These are phyloP conservation scores for Fusarium sp. DNA, from an alignment of 2,329 filamentous ascomycete genomes.

Conservation along the genomic window DNA sequence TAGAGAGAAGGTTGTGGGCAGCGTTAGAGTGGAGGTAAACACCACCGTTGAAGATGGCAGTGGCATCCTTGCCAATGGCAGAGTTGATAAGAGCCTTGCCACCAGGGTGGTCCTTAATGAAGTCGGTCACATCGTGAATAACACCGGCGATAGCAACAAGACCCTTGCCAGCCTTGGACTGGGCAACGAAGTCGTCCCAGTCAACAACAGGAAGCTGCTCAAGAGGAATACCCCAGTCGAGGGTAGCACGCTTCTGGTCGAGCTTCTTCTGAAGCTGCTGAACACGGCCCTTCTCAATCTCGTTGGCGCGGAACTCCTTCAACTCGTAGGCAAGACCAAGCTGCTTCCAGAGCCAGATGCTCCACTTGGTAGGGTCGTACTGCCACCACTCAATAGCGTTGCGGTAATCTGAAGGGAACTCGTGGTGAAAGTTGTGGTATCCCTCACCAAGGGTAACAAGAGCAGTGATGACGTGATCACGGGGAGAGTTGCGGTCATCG, in stretches of 20 bases:
- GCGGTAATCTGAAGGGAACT: slow-evolving; percentile 93
- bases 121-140: slow-evolving; percentile 85
- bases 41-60: slow-evolving; percentile 91
- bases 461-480: slow-evolving; percentile 88
- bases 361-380: slow-evolving; percentile 93
- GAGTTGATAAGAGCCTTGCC: slow-evolving; percentile 88
- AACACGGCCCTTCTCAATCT: slow-evolving; percentile 91
- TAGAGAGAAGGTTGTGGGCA: slow-evolving; percentile 88
- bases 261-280: slow-evolving; percentile 95
- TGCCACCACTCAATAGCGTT: slow-evolving; percentile 93
- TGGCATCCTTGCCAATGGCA: slow-evolving; percentile 88
- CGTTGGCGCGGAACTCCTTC: slow-evolving; percentile 91
- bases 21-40: slow-evolving; percentile 92
- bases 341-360: slow-evolving; percentile 87
- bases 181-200: slow-evolving; percentile 87
- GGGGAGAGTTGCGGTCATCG: slow-evolving; percentile 91
- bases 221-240: slow-evolving; percentile 89
- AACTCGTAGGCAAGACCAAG: slow-evolving; percentile 87
- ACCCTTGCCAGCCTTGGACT: slow-evolving; percentile 80
- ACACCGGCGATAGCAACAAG: slow-evolving; percentile 85
- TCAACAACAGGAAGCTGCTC: slow-evolving; percentile 87
- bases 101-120: slow-evolving; percentile 92
- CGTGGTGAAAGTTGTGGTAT: slow-evolving; percentile 97
- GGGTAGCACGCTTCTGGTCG: slow-evolving; percentile 83
- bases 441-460: slow-evolving; percentile 88